A percentile compares a stretch with the other conserved stretches of the same genome.
phyloP scores from a whole-genome alignment of 2,329 filamentous ascomycete genomes.

The Dothideomycetes sp. region DNA sequence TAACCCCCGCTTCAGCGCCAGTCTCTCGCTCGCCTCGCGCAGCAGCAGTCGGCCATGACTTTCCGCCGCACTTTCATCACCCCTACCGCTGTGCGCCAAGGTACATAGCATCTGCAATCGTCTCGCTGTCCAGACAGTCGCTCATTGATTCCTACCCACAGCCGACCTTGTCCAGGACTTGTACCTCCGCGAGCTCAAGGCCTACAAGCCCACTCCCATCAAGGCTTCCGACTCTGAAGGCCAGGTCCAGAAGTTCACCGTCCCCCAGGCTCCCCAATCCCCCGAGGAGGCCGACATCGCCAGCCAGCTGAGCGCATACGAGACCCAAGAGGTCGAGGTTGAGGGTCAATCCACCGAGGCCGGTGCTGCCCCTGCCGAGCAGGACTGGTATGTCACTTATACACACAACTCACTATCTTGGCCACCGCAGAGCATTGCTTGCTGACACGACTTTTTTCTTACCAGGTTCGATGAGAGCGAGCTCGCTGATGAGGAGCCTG shows the following conservation, averaged over 20 bases:
- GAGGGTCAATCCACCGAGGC: constrained; percentile 70
- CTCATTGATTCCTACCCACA: constrained; percentile 31
- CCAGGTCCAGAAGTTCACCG: constrained; percentile 78
- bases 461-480: constrained; percentile 15
- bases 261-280: constrained; percentile 72
- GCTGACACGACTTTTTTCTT: neutral
- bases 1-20: constrained; percentile 43
- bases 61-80: constrained; percentile 56
- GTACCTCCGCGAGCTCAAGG: constrained; percentile 91
- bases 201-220: constrained; percentile 77
- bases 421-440: neutral
- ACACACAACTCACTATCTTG: constrained; percentile 45
- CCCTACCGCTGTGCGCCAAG: constrained; percentile 51
- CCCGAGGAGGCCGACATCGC: constrained; percentile 93
- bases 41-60: constrained; percentile 45
- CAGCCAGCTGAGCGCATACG: constrained; percentile 86
- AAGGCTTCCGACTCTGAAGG: constrained; percentile 83
- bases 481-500: constrained; percentile 15
- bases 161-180: constrained; percentile 97
- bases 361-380: constrained; percentile 51
- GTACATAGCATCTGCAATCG: constrained; percentile 33
- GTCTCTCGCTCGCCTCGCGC: constrained; percentile 50
- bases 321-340: constrained; percentile 86
- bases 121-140: neutral
- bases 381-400: constrained; percentile 33